A percentile compares a stretch with the other conserved stretches of the same genome.
These are phyloP conservation scores for Naganishia vishniacii DNA, from an alignment of 768 basidiomycete species.

Conservation along the genomic window DNA sequence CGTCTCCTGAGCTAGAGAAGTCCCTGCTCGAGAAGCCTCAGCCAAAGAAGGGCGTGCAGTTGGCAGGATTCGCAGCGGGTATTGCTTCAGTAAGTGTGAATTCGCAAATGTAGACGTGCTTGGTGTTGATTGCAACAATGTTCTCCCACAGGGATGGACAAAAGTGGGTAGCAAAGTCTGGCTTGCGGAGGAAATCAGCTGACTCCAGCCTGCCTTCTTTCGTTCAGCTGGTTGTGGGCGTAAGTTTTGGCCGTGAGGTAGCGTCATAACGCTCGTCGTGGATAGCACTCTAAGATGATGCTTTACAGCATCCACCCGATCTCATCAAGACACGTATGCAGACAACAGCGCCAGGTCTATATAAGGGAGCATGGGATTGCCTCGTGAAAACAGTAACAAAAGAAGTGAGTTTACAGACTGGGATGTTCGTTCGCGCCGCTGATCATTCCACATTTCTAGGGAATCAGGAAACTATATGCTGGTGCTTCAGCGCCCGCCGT, in stretches of 20 bases:
- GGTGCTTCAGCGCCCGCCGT: conserved; percentile 44
- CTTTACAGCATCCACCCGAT: conserved; percentile 20
- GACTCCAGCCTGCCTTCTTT: too few relatives aligned
- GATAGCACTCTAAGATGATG: background rate
- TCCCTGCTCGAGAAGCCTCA: background rate
- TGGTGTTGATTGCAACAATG: background rate
- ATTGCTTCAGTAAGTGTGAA: conserved; percentile 26
- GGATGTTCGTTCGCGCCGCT: background rate
- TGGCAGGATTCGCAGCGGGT: conserved; percentile 27
- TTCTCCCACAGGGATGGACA: conserved; percentile 27
- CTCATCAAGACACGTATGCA: conserved; percentile 27
- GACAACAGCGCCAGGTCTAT: conserved; percentile 19
- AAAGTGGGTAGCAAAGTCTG: background rate
- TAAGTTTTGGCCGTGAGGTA: background rate
- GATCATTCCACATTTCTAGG: conserved; percentile 19
- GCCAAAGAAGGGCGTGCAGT: conserved; percentile 20
- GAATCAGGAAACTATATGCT: conserved; percentile 41
- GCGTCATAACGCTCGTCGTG: background rate
- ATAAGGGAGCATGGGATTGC: conserved; percentile 26
- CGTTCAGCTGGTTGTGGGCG: conserved; percentile 24
- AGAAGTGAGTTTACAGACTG: conserved; percentile 10
- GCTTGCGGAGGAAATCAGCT: background rate
- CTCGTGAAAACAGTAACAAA: conserved; percentile 26
- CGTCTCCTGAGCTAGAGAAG: background rate
- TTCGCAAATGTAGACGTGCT: background rate